A percentile compares a stretch with the other conserved stretches of the same genome.
phyloP scores from a whole-genome alignment of 139 green algal genomes.

The Tetradesmus lagerheimii region DNA sequence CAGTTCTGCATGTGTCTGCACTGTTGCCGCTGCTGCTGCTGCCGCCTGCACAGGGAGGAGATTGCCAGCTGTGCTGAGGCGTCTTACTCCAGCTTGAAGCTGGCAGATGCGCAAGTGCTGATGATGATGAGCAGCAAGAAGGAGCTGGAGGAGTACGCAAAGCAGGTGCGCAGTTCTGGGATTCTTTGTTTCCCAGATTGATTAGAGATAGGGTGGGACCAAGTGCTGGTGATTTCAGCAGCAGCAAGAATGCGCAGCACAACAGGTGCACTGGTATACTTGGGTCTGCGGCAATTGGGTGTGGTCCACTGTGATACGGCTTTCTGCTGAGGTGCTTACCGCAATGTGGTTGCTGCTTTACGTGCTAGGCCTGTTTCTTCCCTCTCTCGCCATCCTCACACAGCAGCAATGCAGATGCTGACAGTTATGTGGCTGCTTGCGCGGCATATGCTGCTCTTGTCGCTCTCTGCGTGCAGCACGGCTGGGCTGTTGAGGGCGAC shows the following conservation, averaged over 20 bases:
- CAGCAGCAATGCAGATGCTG: background rate
- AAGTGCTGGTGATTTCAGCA: too few species aligned
- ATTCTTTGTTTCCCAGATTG: background rate
- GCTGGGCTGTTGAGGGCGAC: background rate
- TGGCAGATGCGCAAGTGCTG: conserved; percentile 83
- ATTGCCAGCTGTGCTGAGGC: conserved; percentile 92
- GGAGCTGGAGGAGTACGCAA: conserved; percentile 74
- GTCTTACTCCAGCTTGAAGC: conserved; percentile 82
- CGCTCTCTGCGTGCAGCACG: background rate
- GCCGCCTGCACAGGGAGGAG: conserved; percentile 82
- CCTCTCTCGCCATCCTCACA: too few species aligned
- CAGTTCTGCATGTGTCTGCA: background rate
- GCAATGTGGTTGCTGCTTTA: too few species aligned
- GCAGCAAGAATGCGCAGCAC: too few species aligned
- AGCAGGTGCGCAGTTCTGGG: conserved; percentile 44
- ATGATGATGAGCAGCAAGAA: conserved; percentile 76
- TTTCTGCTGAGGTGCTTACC: too few species aligned
- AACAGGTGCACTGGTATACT: too few species aligned
- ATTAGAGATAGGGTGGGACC: too few species aligned
- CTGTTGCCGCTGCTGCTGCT: background rate
- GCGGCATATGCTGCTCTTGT: background rate
- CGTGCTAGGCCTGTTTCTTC: too few species aligned
- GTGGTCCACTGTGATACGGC: too few species aligned
- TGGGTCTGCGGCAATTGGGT: too few species aligned
- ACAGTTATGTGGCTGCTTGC: background rate